Evolutionary conservation across 2,329 filamentous ascomycete genomes (phyloP), one percentile per base, ranked within the genome.

Genomic region (Periconia sp.): DNA sequence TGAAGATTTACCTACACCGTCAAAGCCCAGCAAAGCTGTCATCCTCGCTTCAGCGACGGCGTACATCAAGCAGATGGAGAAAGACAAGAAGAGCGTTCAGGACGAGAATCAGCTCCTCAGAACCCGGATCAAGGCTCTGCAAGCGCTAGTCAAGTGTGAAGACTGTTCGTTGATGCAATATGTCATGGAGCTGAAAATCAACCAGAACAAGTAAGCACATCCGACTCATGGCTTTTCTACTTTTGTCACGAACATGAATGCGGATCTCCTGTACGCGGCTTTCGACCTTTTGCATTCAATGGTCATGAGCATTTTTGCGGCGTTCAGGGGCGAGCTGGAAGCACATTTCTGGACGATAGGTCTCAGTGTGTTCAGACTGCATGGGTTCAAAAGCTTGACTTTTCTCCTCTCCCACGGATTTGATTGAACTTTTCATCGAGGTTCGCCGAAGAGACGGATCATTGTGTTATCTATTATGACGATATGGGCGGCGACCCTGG

Each of bases 1-100:
- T 21, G 73, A 76, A 42, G 72, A 75, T 44, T 51, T 71, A 3
- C 68, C 72, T 5, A 57, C 70, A 1, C 67, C 72, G 10, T 69
- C 68, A 4, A 72, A 73, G 44, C 61, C 73, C 7, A 69, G 65
- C 46, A 77, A 76, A 52, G 72, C 73, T n/a, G 71, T 74, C 37
- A 72, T 77, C 37, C 64, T 77, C 21, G 72, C 72, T 8, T 73
- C 69, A 1, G 73, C 74, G 15, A 73, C 72, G 16, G 69, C 72
- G 8, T 73, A 75, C 56, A 75, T 77, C 61, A 72, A 74, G 55
- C 69, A 73, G 43, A 65, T 73, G 48, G 71, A 75, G 47, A 70
- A 68, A 19, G 72, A 75, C 41, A 69, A 70, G 56, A 65, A 70
- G 45, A 56, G 52, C 13, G 49, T 73, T 5, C 56, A 63, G 2